Evolutionary conservation across 2,329 filamentous ascomycete species (phyloP).

Genomic region (Pseudomassariella vexata): DNA sequence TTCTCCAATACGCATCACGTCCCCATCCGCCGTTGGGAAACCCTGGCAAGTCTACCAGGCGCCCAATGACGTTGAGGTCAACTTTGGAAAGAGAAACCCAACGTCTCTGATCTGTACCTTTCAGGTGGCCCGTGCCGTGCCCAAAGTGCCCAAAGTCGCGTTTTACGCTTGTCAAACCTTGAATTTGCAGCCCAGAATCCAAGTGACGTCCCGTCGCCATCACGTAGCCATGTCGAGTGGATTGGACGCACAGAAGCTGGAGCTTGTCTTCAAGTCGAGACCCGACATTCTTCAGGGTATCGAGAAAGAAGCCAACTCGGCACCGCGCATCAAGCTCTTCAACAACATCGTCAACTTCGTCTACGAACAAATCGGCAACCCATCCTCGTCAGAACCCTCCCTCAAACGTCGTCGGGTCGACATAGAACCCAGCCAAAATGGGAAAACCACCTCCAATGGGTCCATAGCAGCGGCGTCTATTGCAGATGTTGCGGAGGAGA

Average conservation of each 20-base stretch:
- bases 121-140: too few relatives aligned
- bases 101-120: too few relatives aligned
- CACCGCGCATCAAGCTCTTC: slow-evolving; percentile 44
- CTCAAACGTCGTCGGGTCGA: slow-evolving; percentile 50
- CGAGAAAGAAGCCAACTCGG: slow-evolving; percentile 46
- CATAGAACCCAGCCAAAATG: slow-evolving; percentile 24
- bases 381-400: slow-evolving; percentile 32
- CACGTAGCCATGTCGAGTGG: slow-evolving; percentile 38
- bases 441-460: slow-evolving; percentile 13
- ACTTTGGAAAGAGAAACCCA: too few relatives aligned
- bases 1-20: too few relatives aligned
- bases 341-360: slow-evolving; percentile 50
- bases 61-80: too few relatives aligned
- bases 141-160: too few relatives aligned
- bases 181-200: too few relatives aligned
- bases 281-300: slow-evolving; percentile 53
- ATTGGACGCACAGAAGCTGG: slow-evolving; percentile 45
- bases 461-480: slow-evolving; percentile 15
- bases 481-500: slow-evolving; percentile 40
- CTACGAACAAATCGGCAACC: slow-evolving; percentile 32
- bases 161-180: too few relatives aligned
- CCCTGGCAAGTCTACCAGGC: too few relatives aligned
- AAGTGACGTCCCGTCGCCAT: too few relatives aligned
- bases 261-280: slow-evolving; percentile 46
- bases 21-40: too few relatives aligned